Evolutionary conservation across 805 yeast genomes (phyloP).

Genomic region (Kluyveromyces nonfermentans): DNA sequence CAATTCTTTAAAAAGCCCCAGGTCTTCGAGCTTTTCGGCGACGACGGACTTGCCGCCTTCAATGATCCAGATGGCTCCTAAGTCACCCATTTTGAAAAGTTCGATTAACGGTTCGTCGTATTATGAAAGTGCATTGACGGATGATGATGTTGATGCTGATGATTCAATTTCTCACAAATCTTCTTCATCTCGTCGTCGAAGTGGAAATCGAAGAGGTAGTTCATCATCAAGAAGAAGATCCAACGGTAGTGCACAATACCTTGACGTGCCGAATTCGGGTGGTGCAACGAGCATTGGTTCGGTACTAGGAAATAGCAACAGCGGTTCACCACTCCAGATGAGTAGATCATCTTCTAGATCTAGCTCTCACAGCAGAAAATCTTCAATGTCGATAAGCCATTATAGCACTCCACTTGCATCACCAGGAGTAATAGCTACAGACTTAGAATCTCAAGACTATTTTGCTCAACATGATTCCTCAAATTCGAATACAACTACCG

Average conservation of each 20-base stretch:
- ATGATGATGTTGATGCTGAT: constrained; percentile 19
- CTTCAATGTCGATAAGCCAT: constrained; percentile 12
- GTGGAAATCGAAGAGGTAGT: constrained; percentile 5
- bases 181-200: constrained; percentile 6
- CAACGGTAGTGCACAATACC: constrained; percentile 4
- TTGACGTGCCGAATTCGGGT: constrained; percentile 5
- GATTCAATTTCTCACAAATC: constrained; percentile 4
- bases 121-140: constrained; percentile 25
- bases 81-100: constrained; percentile 58
- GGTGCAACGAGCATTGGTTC: neutral
- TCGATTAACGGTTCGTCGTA: constrained; percentile 11
- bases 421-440: constrained; percentile 17
- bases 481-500: constrained; percentile 1
- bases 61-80: constrained; percentile 62
- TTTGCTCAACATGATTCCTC: constrained; percentile 6
- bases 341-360: constrained; percentile 20
- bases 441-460: constrained; percentile 13
- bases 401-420: constrained; percentile 28
- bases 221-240: constrained; percentile 4
- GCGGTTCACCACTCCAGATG: constrained; percentile 5
- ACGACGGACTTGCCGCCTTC: constrained; percentile 48
- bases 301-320: neutral
- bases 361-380: constrained; percentile 23
- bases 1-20: constrained; percentile 1
- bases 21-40: constrained; percentile 24